phyloP scores from a whole-genome alignment of 371 early-diverging fungal species.

The Gilbertella persicaria region DNA sequence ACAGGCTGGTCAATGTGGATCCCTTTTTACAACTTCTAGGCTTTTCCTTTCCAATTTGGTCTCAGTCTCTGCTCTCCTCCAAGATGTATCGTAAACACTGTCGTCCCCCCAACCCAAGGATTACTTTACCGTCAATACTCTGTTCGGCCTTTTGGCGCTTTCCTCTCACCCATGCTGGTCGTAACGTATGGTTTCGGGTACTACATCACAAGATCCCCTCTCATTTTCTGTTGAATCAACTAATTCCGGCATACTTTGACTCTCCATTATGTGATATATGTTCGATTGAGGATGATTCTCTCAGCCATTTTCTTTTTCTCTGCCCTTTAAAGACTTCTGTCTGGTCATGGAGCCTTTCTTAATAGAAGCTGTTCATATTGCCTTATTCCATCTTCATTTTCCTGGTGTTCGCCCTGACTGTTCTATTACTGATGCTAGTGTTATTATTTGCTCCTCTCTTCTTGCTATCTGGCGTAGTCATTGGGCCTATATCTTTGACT shows the following conservation, averaged over 20 bases:
- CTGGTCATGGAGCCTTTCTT: slow-evolving; percentile 15
- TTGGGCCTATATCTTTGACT: slow-evolving; percentile 13
- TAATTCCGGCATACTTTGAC: slow-evolving; percentile 8
- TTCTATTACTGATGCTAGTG: slow-evolving; percentile 13
- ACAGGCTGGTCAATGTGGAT: slow-evolving; percentile 9
- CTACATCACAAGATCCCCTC: slow-evolving; percentile 13
- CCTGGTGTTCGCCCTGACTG: slow-evolving; percentile 15
- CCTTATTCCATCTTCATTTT: slow-evolving; percentile 15
- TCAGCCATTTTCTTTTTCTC: slow-evolving; percentile 8
- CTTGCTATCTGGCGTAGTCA: slow-evolving; percentile 18
- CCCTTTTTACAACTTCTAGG: slow-evolving; percentile 12
- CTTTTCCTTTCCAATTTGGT: slow-evolving; percentile 7
- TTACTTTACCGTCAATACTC: slow-evolving; percentile 13
- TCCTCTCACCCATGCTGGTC: slow-evolving; percentile 12
- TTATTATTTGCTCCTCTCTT: slow-evolving; percentile 13
- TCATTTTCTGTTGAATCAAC: slow-evolving; percentile 8
- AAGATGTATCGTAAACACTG: slow-evolving; percentile 11
- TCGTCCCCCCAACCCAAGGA: slow-evolving; percentile 12
- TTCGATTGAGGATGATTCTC: slow-evolving; percentile 9
- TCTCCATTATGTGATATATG: slow-evolving; percentile 10
- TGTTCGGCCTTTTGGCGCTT: slow-evolving; percentile 10
- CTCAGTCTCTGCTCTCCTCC: slow-evolving; percentile 10
- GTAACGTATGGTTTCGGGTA: slow-evolving; percentile 16
- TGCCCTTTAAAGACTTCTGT: slow-evolving; percentile 16
- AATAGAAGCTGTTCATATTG: slow-evolving; percentile 14